Base-by-base conservation (phyloP, 2,329 filamentous ascomycete genomes). In the Botrytis deweyae region DNA sequence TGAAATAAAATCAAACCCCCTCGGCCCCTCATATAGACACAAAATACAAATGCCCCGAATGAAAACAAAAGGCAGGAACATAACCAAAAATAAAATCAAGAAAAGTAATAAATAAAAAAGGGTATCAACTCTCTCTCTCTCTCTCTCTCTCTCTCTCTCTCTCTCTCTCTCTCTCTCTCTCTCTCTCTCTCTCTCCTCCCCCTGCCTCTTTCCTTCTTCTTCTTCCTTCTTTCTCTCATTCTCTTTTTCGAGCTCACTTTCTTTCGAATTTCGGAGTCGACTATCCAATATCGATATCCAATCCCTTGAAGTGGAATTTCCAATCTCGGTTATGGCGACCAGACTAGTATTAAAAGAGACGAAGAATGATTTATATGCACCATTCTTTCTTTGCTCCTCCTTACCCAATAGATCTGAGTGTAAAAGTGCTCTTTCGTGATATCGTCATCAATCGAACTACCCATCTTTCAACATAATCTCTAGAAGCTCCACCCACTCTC, bases 41-140 rank as follows among this genome's bases (percentile, higher is more conserved):
- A 29, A 29, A 55, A 29, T 55, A 29, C 52, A 55, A 55, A 29
- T 55, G 52, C 3, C 3, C 52, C 16, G 6, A 29, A 55, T 18
- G 14, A 29, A 55, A 55, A n/a, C n/a, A n/a, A 18, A 55, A 55
- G 29, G n/a, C 25, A 55, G 25, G n/a, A 55, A 6, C 49, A 55
- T 29, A 55, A 18, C 3, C 22, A n/a, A 63, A n/a, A 20, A n/a
- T 25, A 29, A 46, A 18, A 20, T n/a, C 16, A 42, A 64, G 5
- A 40, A 40, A 68, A 58, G 10, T 29, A 40, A 55, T 20, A 55
- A 55, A 29, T 18, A 63, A 40, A 40, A 63, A 42, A 68, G 46
- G 46, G 65, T 68, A 58, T 55, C 65, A 55, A 58, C 49, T 55
- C 46, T 68, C 36, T 29, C 29, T 49, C 42, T 46, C 63, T 29